A percentile compares a stretch with the other conserved stretches of the same genome.
Evolutionary conservation across 192 early-diverging fungal species (phyloP).

Genomic region (Entomortierella lignicola): DNA sequence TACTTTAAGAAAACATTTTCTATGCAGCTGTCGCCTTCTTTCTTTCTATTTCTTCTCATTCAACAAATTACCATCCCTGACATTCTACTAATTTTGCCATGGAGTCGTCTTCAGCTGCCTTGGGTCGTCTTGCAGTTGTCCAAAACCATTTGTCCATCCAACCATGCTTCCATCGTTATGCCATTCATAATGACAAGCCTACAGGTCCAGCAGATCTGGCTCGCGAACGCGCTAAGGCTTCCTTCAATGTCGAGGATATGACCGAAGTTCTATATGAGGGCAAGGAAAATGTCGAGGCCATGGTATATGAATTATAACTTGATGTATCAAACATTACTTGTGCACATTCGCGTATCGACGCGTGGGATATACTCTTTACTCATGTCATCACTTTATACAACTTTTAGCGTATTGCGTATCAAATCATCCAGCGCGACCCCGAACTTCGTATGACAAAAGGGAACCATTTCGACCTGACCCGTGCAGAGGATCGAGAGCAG

Average conservation of each 20-base stretch:
- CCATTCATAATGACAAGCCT: conserved; percentile 40
- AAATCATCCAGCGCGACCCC: conserved; percentile 63
- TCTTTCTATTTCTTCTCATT: background rate
- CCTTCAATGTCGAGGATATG: conserved; percentile 62
- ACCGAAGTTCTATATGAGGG: conserved; percentile 54
- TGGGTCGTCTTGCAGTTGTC: conserved; percentile 40
- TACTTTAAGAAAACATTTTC: no score
- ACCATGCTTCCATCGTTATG: conserved; percentile 38
- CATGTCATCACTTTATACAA: no score
- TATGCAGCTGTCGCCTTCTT: background rate
- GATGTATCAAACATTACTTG: background rate
- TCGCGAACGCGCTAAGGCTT: conserved; percentile 60
- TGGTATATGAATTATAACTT: conserved; percentile 35
- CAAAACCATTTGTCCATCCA: conserved; percentile 49
- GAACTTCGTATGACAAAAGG: conserved; percentile 54
- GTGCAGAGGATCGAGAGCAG: conserved; percentile 61
- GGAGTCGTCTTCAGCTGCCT: conserved; percentile 25
- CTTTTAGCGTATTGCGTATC: conserved; percentile 51
- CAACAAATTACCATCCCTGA: background rate
- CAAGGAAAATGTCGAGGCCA: conserved; percentile 52
- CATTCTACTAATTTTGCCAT: background rate
- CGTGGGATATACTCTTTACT: background rate
- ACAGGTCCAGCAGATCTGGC: conserved; percentile 61
- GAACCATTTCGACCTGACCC: conserved; percentile 58
- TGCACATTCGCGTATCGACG: background rate